Evolutionary conservation across 2,329 filamentous ascomycete species (phyloP).

Genomic region (Ilyonectria destructans): DNA sequence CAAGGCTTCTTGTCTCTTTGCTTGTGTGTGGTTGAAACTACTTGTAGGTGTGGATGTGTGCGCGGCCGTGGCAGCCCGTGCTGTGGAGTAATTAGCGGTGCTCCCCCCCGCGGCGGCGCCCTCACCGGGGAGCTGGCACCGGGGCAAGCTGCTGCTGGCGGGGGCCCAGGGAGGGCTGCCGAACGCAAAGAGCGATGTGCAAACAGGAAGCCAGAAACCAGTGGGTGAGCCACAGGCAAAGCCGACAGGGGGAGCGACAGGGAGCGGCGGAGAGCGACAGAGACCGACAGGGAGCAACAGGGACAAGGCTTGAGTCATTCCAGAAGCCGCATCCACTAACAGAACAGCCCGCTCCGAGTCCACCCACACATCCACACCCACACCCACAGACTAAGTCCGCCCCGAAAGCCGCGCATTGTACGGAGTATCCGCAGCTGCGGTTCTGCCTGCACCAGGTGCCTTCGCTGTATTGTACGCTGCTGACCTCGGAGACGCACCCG

Average conservation of each 20-base stretch:
- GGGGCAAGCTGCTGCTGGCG: conserved; percentile 1
- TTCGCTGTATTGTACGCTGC: background rate
- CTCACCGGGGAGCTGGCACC: conserved; percentile 21
- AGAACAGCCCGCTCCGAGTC: conserved; percentile 38
- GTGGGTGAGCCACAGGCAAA: conserved; percentile 13
- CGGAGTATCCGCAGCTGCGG: background rate
- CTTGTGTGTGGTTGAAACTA: conserved; percentile 33
- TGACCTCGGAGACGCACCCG: conserved; percentile 17
- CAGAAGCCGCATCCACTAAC: conserved; percentile 41
- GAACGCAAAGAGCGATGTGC: conserved; percentile 19
- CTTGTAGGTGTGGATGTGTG: conserved; percentile 9
- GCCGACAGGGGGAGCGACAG: conserved; percentile 19
- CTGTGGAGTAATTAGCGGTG: conserved; percentile 12
- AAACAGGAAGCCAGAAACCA: conserved; percentile 8
- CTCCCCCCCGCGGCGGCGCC: conserved; percentile 21
- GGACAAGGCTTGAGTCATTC: conserved; percentile 48
- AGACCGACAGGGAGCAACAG: conserved; percentile 27
- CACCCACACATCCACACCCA: conserved; percentile 38
- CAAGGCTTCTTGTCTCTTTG: conserved; percentile 31
- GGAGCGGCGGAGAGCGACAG: conserved; percentile 11
- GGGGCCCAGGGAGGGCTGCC: background rate
- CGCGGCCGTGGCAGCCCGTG: background rate
- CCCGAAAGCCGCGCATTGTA: conserved; percentile 30
- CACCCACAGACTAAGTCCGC: conserved; percentile 41
- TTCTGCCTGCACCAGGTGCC: conserved; percentile 10